Conservation (phyloP, 2,329 filamentous ascomycete species). For the Aspergillus tamarii region DNA sequence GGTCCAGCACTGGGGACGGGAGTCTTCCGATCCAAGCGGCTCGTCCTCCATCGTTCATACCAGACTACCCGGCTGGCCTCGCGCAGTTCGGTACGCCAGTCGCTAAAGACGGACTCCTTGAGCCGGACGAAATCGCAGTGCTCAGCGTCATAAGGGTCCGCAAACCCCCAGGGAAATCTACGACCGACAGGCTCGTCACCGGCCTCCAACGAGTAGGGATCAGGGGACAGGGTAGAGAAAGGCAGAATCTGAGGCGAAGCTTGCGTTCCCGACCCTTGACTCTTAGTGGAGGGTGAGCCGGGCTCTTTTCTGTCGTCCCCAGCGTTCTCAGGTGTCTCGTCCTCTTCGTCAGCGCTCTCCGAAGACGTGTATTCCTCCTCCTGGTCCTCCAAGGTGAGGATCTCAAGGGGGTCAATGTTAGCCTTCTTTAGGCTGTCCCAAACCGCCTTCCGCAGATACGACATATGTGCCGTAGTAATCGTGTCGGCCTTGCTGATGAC, state of each 20-base stretch:
- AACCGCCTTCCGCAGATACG: conserved; percentile 84
- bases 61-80: conserved; percentile 88
- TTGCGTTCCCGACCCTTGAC: conserved; percentile 36
- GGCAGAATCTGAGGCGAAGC: conserved; percentile 70
- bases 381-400: conserved; percentile 78
- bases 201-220: conserved; percentile 71
- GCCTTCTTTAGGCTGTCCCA: conserved; percentile 85
- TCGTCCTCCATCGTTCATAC: conserved; percentile 93
- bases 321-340: conserved; percentile 35
- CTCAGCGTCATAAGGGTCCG: conserved; percentile 84
- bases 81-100: conserved; percentile 89
- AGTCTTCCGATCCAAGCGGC: conserved; percentile 43
- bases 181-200: conserved; percentile 66
- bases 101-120: conserved; percentile 87
- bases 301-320: conserved; percentile 26
- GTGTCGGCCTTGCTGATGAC: conserved; percentile 97
- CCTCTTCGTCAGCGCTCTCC: conserved; percentile 50
- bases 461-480: conserved; percentile 93
- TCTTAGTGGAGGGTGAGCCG: conserved; percentile 30
- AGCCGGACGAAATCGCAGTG: conserved; percentile 94
- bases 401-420: conserved; percentile 84
- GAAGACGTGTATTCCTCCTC: conserved; percentile 63
- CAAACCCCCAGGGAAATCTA: conserved; percentile 95
- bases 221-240: conserved; percentile 90
- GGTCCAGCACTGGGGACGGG: conserved; percentile 17